Evolutionary conservation across 768 basidiomycete genomes (phyloP).

Genomic region (Sutorius australiensis): DNA sequence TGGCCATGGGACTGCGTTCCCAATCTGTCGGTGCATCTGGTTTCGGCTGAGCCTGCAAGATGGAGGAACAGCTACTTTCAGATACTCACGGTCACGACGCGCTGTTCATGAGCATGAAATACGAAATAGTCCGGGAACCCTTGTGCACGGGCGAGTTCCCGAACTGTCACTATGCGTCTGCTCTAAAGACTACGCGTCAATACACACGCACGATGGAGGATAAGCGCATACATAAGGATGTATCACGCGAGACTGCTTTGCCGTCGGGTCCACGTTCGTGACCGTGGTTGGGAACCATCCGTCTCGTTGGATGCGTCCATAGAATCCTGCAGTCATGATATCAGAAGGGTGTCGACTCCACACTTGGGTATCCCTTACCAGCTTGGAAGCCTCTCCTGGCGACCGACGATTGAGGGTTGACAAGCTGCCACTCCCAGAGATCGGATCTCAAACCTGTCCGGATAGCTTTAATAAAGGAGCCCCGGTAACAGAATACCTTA

Average conservation of each 20-base stretch:
- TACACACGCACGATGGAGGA: neutral
- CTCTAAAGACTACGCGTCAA: conserved; percentile 39
- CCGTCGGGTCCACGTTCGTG: conserved; percentile 74
- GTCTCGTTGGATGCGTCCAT: conserved; percentile 55
- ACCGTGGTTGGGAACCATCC: conserved; percentile 69
- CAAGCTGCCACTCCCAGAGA: conserved; percentile 56
- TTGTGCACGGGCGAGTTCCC: conserved; percentile 77
- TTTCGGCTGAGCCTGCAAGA: neutral
- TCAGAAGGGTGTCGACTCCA: neutral
- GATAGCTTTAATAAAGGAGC: neutral
- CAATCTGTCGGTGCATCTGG: conserved; percentile 79
- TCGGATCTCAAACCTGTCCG: conserved; percentile 33
- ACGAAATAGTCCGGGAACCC: conserved; percentile 76
- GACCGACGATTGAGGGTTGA: conserved; percentile 56
- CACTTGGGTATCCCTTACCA: conserved; percentile 33
- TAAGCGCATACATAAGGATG: conserved; percentile 59
- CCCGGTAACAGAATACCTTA: conserved; percentile 25
- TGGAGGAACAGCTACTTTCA: neutral
- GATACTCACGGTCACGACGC: conserved; percentile 56
- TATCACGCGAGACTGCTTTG: conserved; percentile 69
- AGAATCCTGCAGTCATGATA: conserved; percentile 39
- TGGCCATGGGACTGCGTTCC: conserved; percentile 74
- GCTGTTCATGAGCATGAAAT: conserved; percentile 50
- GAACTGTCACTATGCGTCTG: conserved; percentile 65
- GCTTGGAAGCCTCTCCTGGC: conserved; percentile 49